Percentiles rank a stretch among this genome's conserved stretches.
Conservation (phyloP, 768 basidiomycete species). For the Amyloporia xantha region DNA sequence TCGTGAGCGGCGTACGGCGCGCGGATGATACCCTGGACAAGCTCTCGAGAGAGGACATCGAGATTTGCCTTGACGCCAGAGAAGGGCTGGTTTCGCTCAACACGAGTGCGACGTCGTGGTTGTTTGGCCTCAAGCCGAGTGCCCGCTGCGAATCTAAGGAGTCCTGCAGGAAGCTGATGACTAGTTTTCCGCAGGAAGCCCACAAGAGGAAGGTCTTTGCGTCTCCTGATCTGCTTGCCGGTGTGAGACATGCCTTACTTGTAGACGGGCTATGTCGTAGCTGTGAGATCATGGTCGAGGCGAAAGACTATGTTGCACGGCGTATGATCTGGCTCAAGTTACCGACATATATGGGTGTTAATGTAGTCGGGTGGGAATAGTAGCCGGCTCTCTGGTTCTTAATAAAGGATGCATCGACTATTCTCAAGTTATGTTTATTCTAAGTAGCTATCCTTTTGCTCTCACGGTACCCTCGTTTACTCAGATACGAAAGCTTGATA, state of each 20-base stretch:
- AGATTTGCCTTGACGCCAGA: not conserved
- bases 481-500: too few relatives aligned
- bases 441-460: too few relatives aligned
- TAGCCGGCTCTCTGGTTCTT: not conserved
- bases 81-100: not conserved
- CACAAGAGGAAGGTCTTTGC: not conserved
- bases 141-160: not conserved
- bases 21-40: slow-evolving; percentile 1
- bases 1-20: slow-evolving; percentile 2
- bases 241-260: too few relatives aligned
- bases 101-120: not conserved
- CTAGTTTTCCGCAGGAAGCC: not conserved
- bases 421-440: too few relatives aligned
- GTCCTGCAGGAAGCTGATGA: not conserved
- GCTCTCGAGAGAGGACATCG: not conserved
- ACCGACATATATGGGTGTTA: slow-evolving; percentile 13
- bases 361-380: slow-evolving; percentile 11
- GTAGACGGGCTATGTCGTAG: too few relatives aligned
- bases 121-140: not conserved
- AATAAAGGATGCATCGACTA: too few relatives aligned
- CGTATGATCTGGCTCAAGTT: too few relatives aligned
- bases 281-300: too few relatives aligned
- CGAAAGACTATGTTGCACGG: too few relatives aligned
- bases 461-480: too few relatives aligned
- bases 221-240: not conserved